Base-by-base conservation (phyloP, 2,329 filamentous ascomycete species). In the Penicillium palitans region DNA sequence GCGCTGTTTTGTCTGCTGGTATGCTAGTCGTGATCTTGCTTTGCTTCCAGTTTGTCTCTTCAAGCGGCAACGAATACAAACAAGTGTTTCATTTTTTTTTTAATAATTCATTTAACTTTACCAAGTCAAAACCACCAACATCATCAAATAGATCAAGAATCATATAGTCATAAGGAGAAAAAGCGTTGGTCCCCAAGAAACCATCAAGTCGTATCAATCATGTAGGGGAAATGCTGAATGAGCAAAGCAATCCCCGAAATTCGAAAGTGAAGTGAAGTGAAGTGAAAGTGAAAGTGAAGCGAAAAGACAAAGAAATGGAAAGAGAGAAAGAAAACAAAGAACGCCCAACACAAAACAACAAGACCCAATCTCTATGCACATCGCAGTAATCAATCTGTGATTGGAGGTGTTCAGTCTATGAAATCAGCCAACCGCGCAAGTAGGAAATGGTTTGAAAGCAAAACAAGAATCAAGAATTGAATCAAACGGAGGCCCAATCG, bases 321-420 rank as follows among this genome's bases (percentile, higher is more conserved):
- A 50, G 17, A 27, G 6, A 44, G 9, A 3, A 35, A 52, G 4
- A 37, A 29, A 21, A 54, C 44, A 46, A 17, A 37, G 17, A 57
- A 57, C 27, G 27, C 51, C 39, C 33, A 25, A 40, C 40, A 48
- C 24, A 40, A 31, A 45, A 52, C 19, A 46, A 39, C 12, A 31
- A 56, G 45, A 54, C 25, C 49, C 50, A 63, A 56, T 55, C 45
- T 66, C 64, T 66, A 66, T 66, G 61, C 58, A 66, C 50, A 61
- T 55, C 44, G 52, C 40, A 55, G 44, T 29, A 42, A 54, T 52
- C 50, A 57, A 52, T 58, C 46, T 58, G 49, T 41, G 40, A 52
- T 52, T 39, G 45, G 29, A 56, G 52, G 19, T 35, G 21, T 59
- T 57, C 64, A 61, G 57, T 67, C 65, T 67, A 67, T 66, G 41